Base-by-base conservation (phyloP, 75 land plant genomes). In the Cunninghamia lanceolata region DNA sequence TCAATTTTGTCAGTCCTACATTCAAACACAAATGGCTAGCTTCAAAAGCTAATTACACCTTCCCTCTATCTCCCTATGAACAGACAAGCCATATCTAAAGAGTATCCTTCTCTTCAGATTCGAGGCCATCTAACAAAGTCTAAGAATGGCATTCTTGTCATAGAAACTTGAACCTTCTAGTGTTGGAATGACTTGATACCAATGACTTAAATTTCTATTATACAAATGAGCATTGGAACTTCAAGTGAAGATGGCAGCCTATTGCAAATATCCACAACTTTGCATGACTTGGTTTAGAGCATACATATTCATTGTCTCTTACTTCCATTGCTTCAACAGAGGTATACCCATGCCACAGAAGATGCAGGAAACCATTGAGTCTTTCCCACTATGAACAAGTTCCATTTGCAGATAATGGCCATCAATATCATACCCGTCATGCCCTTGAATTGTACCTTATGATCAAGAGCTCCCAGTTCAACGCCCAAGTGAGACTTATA, bases 1-100 rank as follows among this genome's bases (percentile, higher is more conserved):
- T n/a, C n/a, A n/a, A n/a, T n/a, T n/a, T n/a, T n/a, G n/a, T n/a
- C n/a, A n/a, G n/a, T 3, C 50, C 82, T 36, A 28, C 16, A 81
- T 81, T 81, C 4, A 50, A 30, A 81, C 43, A 4, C 36, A 28
- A 81, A 81, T 81, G 82, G 28, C 50, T 81, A 81, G 82, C 82
- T 46, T 81, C 82, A 43, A 11, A 81, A 81, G 50, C 46, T 40
- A 40, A 80, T 17, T 4, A 42, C 19, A 80, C 82, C 42, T 40
- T 80, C 82, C 82, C 82, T 40, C 82, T 80, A 42, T 36, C 46
- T 42, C 16, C 46, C 82, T 80, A 42, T 13, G 32, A 80, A 80
- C 7, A 80, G 42, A 28, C 82, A 80, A 42, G 82, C 82, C 82
- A 80, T 80, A 46, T 80, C 82, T 36, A 80, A 46, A 81, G 45